Base-by-base conservation (phyloP, 352 stramenopile species). In the Phytophthora constricta region DNA sequence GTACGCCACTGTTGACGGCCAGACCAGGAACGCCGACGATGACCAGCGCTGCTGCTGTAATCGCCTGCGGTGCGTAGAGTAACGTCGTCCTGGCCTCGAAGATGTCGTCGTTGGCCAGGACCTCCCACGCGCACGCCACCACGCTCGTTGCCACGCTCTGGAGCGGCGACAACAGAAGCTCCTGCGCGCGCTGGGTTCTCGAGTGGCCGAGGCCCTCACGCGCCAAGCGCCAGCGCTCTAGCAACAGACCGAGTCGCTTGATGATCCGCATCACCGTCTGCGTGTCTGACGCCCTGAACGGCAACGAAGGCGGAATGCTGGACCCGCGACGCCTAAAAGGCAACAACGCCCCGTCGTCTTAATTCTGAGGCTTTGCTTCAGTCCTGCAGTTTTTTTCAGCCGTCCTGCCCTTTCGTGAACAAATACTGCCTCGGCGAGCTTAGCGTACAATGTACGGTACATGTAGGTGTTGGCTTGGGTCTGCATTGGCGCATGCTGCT, bases 91-190 rank as follows among this genome's bases (percentile, higher is more conserved):
- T 0, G 31, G 31, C 31, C 7, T 7, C 1, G 31, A 37, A 11
- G 31, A 37, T 20, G 47, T 25, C 16, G 47, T 59, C 17, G 56
- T 45, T 37, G 31, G 67, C 56, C 16, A 53, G 31, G 23, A 64
- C 70, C 5, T 75, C 62, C 67, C 67, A 75, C 20, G 43, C 55
- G 26, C 62, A 68, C 26, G 46, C 39, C 41, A 63, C 26, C 1
- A 59, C 37, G 19, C 34, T 42, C 22, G 60, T 56, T 45, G 53
- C 13, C n/a, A 46, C 47, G 4, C 49, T 65, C 43, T 37, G 42
- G 2, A 68, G 62, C 13, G 42, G 19, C 9, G 25, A 2, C 13
- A 54, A n/a, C 16, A 67, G 23, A 27, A 68, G 3, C 22, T 70
- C 53, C 16, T 46, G 56, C 3, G 28, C 65, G 39, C 54, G 48